phyloP scores from a whole-genome alignment of 2,329 filamentous ascomycete species.

The Chaetomiaceae sp. region DNA sequence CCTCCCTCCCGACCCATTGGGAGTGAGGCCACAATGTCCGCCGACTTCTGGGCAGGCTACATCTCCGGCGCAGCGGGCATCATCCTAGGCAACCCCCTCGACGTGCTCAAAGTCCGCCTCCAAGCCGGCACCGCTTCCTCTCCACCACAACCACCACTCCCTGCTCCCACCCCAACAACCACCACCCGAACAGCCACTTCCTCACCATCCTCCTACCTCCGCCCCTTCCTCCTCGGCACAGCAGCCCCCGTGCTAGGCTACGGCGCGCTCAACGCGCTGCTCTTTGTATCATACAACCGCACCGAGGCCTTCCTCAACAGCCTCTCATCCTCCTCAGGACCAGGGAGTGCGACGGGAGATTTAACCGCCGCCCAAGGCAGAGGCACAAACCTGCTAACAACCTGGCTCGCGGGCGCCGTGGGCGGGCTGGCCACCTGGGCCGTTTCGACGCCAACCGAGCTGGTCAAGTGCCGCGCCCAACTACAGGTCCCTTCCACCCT shows the following conservation, averaged over 20 bases:
- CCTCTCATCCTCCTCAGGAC: slow-evolving; percentile 27
- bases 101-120: slow-evolving; percentile 66
- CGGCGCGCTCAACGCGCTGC: slow-evolving; percentile 82
- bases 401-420: slow-evolving; percentile 74
- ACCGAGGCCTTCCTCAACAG: slow-evolving; percentile 60
- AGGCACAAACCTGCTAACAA: slow-evolving; percentile 55
- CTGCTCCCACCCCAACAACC: slow-evolving; percentile 16
- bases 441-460: slow-evolving; percentile 82
- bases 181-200: not conserved
- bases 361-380: slow-evolving; percentile 16
- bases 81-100: slow-evolving; percentile 79
- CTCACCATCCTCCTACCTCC: not conserved
- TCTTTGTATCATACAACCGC: slow-evolving; percentile 88
- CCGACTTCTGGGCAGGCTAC: slow-evolving; percentile 94
- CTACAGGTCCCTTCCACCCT: slow-evolving; percentile 41
- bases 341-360: slow-evolving; percentile 15
- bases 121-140: slow-evolving; percentile 53
- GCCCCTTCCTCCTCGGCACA: slow-evolving; percentile 52
- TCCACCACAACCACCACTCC: not conserved
- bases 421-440: slow-evolving; percentile 83
- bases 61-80: slow-evolving; percentile 82
- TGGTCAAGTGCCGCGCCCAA: slow-evolving; percentile 86
- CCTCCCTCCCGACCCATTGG: no score
- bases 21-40: slow-evolving; percentile 59
- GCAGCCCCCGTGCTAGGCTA: slow-evolving; percentile 86